Base-by-base conservation (phyloP, 331 rosid species). In the Dryas integrifolia region DNA sequence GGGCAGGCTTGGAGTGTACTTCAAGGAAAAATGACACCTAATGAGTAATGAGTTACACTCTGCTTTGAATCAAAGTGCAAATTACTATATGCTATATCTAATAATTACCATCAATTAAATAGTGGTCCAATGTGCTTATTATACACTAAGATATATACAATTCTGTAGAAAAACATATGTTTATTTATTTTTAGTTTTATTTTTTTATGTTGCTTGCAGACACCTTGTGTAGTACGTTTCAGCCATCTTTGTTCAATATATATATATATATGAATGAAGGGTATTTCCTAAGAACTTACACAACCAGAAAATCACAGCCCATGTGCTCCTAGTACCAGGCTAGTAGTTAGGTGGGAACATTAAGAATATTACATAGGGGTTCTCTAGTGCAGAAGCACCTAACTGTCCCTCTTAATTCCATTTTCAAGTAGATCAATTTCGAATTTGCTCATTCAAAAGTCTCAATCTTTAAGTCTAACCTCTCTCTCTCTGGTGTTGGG, bases 301-400 rank as follows among this genome's bases (percentile, higher is more conserved):
- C 55, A 66, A 15, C 43, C 3, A 41, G 48, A 67, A 74, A 76
- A 69, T 80, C 56, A 85, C 78, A 82, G 85, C 79, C 74, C 58
- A 24, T 73, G 77, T 50, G 49, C 59, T 64, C 43, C 69, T 72
- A 73, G 47, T 39, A 59, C 2, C 6, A 16, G 45, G 24, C 24
- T 9, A 16, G 26, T 6, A 5, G 70, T 16, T 18, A 73, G 18
- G 69, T 76, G 82, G 86, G 86, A 84, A 89, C 76, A 67, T 75
- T 38, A 44, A 66, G 75, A 30, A 30, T 30, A 80, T 83, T 21
- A 30, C 15, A 50, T 38, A 61, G 14, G 46, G 75, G 30, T 80
- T 72, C 38, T 49, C 45, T 39, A 71, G 86, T 89, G 92, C 81
- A 38, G 3, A 63, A 80, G 51, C 75, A 70, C 96, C 97, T 75